These are phyloP conservation scores for Collybia mongolica DNA, from an alignment of 768 basidiomycete species.

Conservation along the genomic window DNA sequence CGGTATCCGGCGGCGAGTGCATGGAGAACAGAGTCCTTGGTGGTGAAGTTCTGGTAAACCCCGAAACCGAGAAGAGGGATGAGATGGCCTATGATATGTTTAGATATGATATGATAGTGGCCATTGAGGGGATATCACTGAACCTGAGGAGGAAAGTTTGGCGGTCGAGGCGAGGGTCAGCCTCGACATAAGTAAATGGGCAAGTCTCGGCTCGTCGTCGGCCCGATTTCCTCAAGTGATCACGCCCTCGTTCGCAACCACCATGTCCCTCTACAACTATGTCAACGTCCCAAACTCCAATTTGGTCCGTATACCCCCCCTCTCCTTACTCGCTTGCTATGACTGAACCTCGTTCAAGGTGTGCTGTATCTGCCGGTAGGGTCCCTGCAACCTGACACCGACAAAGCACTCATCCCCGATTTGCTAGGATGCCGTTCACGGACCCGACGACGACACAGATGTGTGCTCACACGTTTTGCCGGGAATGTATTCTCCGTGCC, in stretches of 20 bases:
- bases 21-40: conserved; percentile 52
- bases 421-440: conserved; percentile 62
- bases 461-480: conserved; percentile 86
- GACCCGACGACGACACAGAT: conserved; percentile 73
- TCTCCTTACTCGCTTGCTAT: not conserved
- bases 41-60: conserved; percentile 65
- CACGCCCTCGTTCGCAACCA: conserved; percentile 6
- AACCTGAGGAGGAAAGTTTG: conserved; percentile 19
- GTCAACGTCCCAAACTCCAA: conserved; percentile 64
- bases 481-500: conserved; percentile 74
- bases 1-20: conserved; percentile 69
- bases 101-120: not conserved
- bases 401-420: conserved; percentile 1
- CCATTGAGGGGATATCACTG: not conserved
- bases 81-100: conserved; percentile 36
- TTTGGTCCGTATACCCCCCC: conserved; percentile 43
- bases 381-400: conserved; percentile 4
- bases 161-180: conserved; percentile 22
- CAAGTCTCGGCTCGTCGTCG: not conserved
- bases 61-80: conserved; percentile 73
- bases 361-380: conserved; percentile 76
- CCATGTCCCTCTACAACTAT: conserved; percentile 52
- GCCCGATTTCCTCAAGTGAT: not conserved
- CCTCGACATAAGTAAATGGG: conserved; percentile 5
- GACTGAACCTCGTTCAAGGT: conserved; percentile 37